Base-by-base conservation (phyloP, 2,329 filamentous ascomycete species). In the Phialemoniopsis sp. region DNA sequence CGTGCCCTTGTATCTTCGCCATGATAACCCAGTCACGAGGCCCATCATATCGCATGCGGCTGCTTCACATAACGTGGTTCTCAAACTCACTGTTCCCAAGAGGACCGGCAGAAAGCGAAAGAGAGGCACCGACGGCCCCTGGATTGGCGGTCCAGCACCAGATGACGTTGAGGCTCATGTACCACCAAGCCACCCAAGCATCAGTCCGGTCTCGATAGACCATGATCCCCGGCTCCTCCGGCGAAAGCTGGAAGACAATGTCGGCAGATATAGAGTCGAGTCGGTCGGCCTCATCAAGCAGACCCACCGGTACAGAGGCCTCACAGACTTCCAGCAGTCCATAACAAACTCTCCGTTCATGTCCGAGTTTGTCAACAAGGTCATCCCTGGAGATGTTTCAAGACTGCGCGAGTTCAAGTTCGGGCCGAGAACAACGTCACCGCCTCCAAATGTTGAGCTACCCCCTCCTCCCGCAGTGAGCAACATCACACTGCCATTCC, bases 271-370 rank as follows among this genome's bases (percentile, higher is more conserved):
- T 57, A 63, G 72, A 5, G 73, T 88, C 21, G 80, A 89, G 49
- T 73, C 82, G 2, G 73, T 90, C 4, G 89, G 89, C 8, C 63
- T 80, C 15, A 77, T 96, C 44, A 78, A 82, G 40, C 80, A 87
- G 49, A 93, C 85, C 1, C 89, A 97, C 68, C 80, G 91, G 29
- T 98, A 94, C 61, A 79, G 91, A 57, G 78, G 76, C 26, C 72
- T 95, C 47, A 84, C 89, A 8, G 91, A 97, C 61, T 94, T 94
- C 54, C 88, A 94, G 53, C 91, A 84, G 62, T 80, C 87, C 16
- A 81, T 85, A 37, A 72, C 73, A 13, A 73, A 76, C 29, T 84
- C 83, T 34, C 67, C 76, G 0, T 87, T 94, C 58, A 80, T 89
- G 52, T 73, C 73, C 26, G 78, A 82, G 43, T 80, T 96, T 41